These are phyloP conservation scores for Boletus rubropictus DNA, from an alignment of 768 basidiomycete genomes.

Conservation along the genomic window DNA sequence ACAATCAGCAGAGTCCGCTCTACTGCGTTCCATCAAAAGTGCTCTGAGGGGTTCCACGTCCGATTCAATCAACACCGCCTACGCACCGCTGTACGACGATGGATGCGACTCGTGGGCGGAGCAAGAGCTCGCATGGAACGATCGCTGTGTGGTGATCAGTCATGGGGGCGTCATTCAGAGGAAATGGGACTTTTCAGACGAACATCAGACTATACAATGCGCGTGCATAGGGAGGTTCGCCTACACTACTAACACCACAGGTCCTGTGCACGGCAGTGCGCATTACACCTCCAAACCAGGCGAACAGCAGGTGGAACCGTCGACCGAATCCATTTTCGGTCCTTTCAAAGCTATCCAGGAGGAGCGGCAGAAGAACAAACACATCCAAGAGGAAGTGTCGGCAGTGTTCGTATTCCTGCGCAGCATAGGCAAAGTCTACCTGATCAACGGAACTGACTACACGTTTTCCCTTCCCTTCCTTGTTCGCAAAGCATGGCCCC, in stretches of 20 bases:
- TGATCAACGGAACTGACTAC: conserved; percentile 66
- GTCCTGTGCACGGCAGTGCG: conserved; percentile 23
- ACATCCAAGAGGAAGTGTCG: conserved; percentile 36
- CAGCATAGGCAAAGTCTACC: conserved; percentile 64
- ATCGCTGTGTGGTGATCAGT: conserved; percentile 54
- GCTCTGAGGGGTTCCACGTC: conserved; percentile 54
- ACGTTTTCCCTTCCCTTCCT: conserved; percentile 79
- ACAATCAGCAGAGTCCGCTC: conserved; percentile 27
- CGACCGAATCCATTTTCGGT: conserved; percentile 32
- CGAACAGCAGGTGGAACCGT: conserved; percentile 14
- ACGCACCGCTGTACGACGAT: conserved; percentile 38
- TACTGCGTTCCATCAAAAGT: conserved; percentile 54
- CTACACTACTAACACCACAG: conserved; percentile 35
- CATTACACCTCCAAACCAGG: conserved; percentile 25
- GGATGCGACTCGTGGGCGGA: conserved; percentile 42
- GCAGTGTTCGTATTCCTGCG: conserved; percentile 77
- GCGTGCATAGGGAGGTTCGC: conserved; percentile 75
- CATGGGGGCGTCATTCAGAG: conserved; percentile 63
- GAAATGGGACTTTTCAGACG: conserved; percentile 70
- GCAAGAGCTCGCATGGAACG: conserved; percentile 68
- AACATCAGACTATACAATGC: conserved; percentile 69
- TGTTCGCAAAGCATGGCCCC: conserved; percentile 72
- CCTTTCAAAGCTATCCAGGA: conserved; percentile 38
- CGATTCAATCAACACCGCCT: conserved; percentile 37
- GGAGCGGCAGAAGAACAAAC: conserved; percentile 37